Conservation (phyloP, 345 rosid genomes). For the Hirschfeldia incana region DNA sequence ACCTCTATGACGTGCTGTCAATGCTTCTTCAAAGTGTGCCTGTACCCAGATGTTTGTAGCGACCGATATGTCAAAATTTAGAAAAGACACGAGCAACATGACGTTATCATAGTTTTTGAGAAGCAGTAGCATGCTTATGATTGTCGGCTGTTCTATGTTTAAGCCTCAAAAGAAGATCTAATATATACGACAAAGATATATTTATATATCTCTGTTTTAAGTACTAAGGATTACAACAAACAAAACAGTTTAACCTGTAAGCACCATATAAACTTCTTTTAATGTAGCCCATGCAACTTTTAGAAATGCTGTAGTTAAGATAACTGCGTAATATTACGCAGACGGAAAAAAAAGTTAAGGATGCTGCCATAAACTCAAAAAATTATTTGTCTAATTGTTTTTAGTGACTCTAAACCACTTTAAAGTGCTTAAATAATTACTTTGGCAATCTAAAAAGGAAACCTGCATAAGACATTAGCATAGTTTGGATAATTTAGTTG, state of each 20-base stretch:
- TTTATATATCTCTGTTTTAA: not conserved
- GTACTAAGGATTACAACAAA: not conserved
- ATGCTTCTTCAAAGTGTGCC: constrained; percentile 95
- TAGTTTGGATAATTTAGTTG: constrained; percentile 8
- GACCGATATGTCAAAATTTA: not conserved
- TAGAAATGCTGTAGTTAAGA: not conserved
- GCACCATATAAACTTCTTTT: constrained; percentile 2
- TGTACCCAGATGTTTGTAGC: constrained; percentile 41
- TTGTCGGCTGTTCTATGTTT: constrained; percentile 6
- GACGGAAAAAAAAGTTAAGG: not conserved
- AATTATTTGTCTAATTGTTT: not conserved
- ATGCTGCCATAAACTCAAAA: constrained; percentile 4
- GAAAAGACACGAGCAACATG: not conserved
- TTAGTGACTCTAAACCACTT: constrained; percentile 7
- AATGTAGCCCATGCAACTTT: not conserved
- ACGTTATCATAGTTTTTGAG: not conserved
- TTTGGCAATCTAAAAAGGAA: not conserved
- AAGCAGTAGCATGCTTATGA: constrained; percentile 2
- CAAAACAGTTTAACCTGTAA: not conserved
- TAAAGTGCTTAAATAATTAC: not conserved
- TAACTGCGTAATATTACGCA: not conserved
- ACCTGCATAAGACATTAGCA: constrained; percentile 7
- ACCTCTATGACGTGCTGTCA: constrained; percentile 77
- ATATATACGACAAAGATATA: not conserved
- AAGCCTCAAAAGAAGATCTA: constrained; percentile 1